These are phyloP conservation scores for Ustilago crameri DNA, from an alignment of 1,284 basidiomycete species.

Conservation along the genomic window DNA sequence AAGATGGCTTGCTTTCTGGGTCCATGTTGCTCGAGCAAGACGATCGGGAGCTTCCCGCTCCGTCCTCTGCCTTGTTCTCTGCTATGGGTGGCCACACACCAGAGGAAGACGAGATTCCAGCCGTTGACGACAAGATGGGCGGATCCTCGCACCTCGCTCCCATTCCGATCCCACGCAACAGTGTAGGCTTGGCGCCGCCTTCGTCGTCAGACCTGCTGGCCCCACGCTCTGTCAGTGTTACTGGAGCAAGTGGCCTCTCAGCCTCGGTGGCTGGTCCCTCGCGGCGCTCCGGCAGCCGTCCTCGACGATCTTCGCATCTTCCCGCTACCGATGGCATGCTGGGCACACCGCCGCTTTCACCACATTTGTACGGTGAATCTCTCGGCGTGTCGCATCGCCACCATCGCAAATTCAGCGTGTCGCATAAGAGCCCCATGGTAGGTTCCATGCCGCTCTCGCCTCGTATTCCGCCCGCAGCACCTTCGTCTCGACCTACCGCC, in stretches of 20 bases:
- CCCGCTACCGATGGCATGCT: conserved; percentile 21
- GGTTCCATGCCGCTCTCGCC: conserved; percentile 77
- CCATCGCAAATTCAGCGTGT: conserved; percentile 47
- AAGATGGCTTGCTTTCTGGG: conserved; percentile 46
- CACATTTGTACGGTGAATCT: conserved; percentile 47
- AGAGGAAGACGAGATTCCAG: conserved; percentile 59
- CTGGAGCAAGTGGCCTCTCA: conserved; percentile 8
- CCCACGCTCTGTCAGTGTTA: conserved; percentile 15
- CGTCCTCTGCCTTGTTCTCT: conserved; percentile 38
- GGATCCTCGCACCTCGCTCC: conserved; percentile 43
- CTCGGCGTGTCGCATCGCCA: conserved; percentile 37
- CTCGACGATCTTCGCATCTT: conserved; percentile 48
- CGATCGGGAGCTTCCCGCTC: conserved; percentile 44
- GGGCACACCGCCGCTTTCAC: conserved; percentile 62
- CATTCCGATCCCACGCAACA: conserved; percentile 54
- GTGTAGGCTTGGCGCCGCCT: conserved; percentile 15
- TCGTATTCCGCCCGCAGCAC: conserved; percentile 80
- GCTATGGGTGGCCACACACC: conserved; percentile 33
- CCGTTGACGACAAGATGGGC: conserved; percentile 56
- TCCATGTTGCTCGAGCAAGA: conserved; percentile 41
- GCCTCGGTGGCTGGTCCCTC: conserved; percentile 11
- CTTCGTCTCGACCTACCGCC: conserved; percentile 80
- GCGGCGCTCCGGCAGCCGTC: conserved; percentile 34
- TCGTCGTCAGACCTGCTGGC: conserved; percentile 19
- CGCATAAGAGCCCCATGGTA: conserved; percentile 52